Conservation (phyloP, 2,329 filamentous ascomycete genomes). For the Exophiala xenobiotica region DNA sequence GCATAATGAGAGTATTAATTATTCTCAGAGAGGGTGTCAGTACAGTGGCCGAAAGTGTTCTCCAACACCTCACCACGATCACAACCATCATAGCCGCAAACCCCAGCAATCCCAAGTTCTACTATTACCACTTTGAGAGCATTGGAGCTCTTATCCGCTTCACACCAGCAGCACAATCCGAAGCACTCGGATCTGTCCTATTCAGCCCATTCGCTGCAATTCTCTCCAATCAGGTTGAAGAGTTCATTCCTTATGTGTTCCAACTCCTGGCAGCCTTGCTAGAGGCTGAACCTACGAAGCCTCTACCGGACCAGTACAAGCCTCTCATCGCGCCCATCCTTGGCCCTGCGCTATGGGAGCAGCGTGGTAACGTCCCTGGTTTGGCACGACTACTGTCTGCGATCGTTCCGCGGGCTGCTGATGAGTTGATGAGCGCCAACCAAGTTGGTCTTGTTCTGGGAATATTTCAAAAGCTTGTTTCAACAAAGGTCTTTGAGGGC, state of each 20-base stretch:
- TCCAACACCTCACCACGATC: slow-evolving; percentile 82
- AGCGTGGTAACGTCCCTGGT: slow-evolving; percentile 87
- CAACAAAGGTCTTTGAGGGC: slow-evolving; percentile 77
- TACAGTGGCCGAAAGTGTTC: slow-evolving; percentile 71
- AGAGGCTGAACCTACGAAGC: slow-evolving; percentile 77
- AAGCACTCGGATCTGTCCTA: slow-evolving; percentile 71
- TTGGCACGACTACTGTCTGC: slow-evolving; percentile 80
- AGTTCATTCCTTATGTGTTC: slow-evolving; percentile 96
- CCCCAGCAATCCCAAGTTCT: slow-evolving; percentile 95
- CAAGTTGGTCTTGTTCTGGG: slow-evolving; percentile 87
- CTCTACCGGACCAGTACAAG: slow-evolving; percentile 78
- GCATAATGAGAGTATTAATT: slow-evolving; percentile 94
- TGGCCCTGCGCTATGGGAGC: slow-evolving; percentile 82
- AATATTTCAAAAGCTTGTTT: slow-evolving; percentile 89
- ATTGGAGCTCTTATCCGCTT: slow-evolving; percentile 80
- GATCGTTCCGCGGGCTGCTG: slow-evolving; percentile 74
- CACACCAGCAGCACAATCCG: slow-evolving; percentile 64
- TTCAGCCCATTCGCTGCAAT: slow-evolving; percentile 82
- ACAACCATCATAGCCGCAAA: slow-evolving; percentile 91
- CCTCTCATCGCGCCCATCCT: slow-evolving; percentile 75
- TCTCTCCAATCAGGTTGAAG: slow-evolving; percentile 78
- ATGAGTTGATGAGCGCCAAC: slow-evolving; percentile 71
- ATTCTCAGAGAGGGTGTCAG: slow-evolving; percentile 82
- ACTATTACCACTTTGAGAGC: slow-evolving; percentile 97
- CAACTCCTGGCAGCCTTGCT: slow-evolving; percentile 89